Conservation (phyloP, 192 early-diverging fungal genomes). For the Coemansia pectinata region DNA sequence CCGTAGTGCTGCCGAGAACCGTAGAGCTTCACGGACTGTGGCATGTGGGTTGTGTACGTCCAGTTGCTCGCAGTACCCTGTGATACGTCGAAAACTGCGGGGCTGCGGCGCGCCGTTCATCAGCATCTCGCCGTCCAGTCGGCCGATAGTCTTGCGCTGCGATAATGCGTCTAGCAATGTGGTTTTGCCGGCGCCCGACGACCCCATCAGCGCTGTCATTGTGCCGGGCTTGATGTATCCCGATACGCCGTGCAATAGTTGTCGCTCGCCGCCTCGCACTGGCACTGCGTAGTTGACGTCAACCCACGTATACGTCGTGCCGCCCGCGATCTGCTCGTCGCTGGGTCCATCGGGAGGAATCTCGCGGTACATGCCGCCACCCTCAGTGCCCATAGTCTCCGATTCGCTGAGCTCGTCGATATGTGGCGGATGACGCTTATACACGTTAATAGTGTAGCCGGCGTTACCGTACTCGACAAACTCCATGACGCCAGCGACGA, state of each 20-base stretch:
- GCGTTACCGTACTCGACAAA: constrained; percentile 37
- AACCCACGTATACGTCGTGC: constrained; percentile 66
- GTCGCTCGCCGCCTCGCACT: constrained; percentile 61
- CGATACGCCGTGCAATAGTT: constrained; percentile 66
- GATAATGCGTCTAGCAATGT: constrained; percentile 68
- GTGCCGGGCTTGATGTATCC: constrained; percentile 73
- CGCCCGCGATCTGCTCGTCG: constrained; percentile 39
- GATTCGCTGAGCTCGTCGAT: constrained; percentile 42
- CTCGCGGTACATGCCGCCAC: constrained; percentile 15
- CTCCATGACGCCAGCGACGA: constrained; percentile 57
- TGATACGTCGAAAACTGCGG: constrained; percentile 61
- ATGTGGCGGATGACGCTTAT: constrained; percentile 14
- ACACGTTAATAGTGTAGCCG: constrained; percentile 51
- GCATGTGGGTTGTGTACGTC: constrained; percentile 70
- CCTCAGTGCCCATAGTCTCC: neutral
- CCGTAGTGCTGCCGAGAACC: constrained; percentile 67
- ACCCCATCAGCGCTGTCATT: constrained; percentile 78
- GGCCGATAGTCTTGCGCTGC: constrained; percentile 68
- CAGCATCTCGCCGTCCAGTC: constrained; percentile 63
- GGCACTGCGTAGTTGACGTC: constrained; percentile 71
- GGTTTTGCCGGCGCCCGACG: constrained; percentile 55
- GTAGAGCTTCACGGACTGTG: constrained; percentile 65
- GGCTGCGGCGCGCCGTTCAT: constrained; percentile 58
- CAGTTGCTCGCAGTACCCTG: constrained; percentile 81
- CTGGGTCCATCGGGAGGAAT: neutral